Base-by-base conservation (phyloP, 1,139 yeast species). In the Scheffersomyces titani region DNA sequence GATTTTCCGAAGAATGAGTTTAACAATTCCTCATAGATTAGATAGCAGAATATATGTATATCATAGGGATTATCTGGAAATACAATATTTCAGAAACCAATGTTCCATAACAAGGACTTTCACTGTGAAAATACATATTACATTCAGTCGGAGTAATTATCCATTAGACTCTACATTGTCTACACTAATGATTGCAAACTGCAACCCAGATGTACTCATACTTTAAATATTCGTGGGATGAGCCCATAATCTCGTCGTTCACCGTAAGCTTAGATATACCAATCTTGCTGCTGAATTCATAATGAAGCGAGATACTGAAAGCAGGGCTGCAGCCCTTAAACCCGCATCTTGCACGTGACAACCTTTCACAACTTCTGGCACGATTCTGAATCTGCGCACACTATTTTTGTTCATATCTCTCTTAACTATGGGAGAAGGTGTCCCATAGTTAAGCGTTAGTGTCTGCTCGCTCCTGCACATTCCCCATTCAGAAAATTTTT, bases 401-500 rank as follows among this genome's bases (percentile, higher is more conserved):
- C 54, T 52, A 13, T n/a, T 36, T 24, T 7, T 18, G 47, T 52
- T 30, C 24, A 20, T 5, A 16, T 22, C 20, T 47, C 13, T 19
- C 50, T 20, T 47, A 22, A 19, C 20, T 20, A 30, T 30, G 40
- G 16, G 40, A 16, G 11, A 4, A 13, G 13, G 13, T 30, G 13
- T 30, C 22, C 51, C 51, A 49, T 49, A 49, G 51, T 49, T 49
- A 49, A 49, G 45, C 24, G 5, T 19, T n/a, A n/a, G n/a, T 19
- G 49, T 46, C n/a, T 19, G 24, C 16, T 20, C 22, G 49, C 22
- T 46, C 49, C 49, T 46, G 49, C 49, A 46, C 24, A 19, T 6
- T 46, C 22, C 49, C 20, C 49, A 13, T 19, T 46, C 49, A 59
- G 61, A 57, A 59, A 59, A 59, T 52, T 59, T 59, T 59, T 59